Evolutionary conservation across 2,329 filamentous ascomycete genomes (phyloP), one percentile per base, ranked within the genome.

Genomic region (Paraconiothyrium brasiliense): DNA sequence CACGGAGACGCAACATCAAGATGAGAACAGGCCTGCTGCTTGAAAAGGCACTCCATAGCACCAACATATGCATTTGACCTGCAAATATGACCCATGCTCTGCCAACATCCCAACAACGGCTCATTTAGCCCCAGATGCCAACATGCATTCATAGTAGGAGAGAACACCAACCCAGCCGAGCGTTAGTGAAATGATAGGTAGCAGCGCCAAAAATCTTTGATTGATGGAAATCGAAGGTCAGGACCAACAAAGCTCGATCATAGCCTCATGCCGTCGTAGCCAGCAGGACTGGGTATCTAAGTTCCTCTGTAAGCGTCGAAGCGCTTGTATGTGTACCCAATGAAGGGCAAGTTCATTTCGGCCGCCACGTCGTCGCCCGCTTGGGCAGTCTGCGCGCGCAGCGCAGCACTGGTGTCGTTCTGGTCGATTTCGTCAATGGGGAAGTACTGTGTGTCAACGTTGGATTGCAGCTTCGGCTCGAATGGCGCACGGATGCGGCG

Each of bases 391-490:
- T 96, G 92, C 22, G 92, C 92, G 77, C 93, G 92, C 73, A 97
- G 87, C 67, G 92, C 86, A 27, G 93, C 95, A 59, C 92, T 93
- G 67, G 93, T 97, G 79, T 97, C 94, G 58, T 93, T 94, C 83
- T 98, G 94, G 72, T 97, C 93, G 76, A 99, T 97, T 80, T 99
- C 95, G 76, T 99, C 95, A 56, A 93, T 97, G 10, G 95, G 95
- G 89, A 99, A 99, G 84, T 99, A 98, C 50, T 94, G 94, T 22
- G 95, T 97, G 77, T 99, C 95, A 72, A 97, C 91, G 79, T 95
- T 95, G 65, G 93, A 97, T 63, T 92, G 91, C 67, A 99, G 85
- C 74, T 93, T 93, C 2, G 95, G 95, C 82, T 98, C 94, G 77
- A 99, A 99, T 0, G 95, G 95, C 61, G 95, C 95, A 41, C 94